Base-by-base conservation (phyloP, 2,329 filamentous ascomycete species). In the Raffaelea albimanens region DNA sequence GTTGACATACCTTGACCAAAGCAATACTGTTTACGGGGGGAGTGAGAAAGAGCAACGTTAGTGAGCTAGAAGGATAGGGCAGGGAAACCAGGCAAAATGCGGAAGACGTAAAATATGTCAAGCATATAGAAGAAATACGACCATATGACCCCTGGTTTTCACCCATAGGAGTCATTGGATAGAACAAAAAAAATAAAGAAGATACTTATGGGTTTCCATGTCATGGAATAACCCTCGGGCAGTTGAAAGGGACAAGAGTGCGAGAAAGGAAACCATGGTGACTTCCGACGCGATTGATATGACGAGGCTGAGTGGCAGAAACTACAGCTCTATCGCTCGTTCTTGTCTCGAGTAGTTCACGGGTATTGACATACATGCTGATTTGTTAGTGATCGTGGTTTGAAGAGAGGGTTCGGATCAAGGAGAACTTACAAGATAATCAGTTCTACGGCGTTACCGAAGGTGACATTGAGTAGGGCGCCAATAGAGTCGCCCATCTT, bases 401-500 rank as follows among this genome's bases (percentile, higher is more conserved):
- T 29, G 11, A 22, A 31, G 47, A 16, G 45, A 19, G 47, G 33
- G 29, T 16, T n/a, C 18, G 14, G 25, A 13, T 10, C 4, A 18
- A 21, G 41, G 22, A 25, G 47, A 40, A 59, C 70, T 61, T 62
- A 76, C 71, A 87, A 88, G 53, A 89, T 87, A 59, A 89, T 88
- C 60, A 89, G 65, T 63, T 89, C 85, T 21, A 88, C 85, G 20
- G 84, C 73, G 57, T 74, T 82, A 70, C 89, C 91, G 62, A 96
- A 96, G 2, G 85, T 85, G 9, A 90, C 87, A 59, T 96, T 96
- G 49, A 96, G 73, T 40, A 97, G 70, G 48, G 90, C 91, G 52
- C 91, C 91, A 3, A 95, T 68, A 1, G 87, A 90, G 61, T 89
- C 88, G 55, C 85, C 85, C 65, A 89, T 73, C 56, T 80, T 78